Evolutionary conservation across 1,284 basidiomycete genomes (phyloP), one percentile per base, ranked within the genome.

Genomic region (Cutaneotrichosporon sp.): DNA sequence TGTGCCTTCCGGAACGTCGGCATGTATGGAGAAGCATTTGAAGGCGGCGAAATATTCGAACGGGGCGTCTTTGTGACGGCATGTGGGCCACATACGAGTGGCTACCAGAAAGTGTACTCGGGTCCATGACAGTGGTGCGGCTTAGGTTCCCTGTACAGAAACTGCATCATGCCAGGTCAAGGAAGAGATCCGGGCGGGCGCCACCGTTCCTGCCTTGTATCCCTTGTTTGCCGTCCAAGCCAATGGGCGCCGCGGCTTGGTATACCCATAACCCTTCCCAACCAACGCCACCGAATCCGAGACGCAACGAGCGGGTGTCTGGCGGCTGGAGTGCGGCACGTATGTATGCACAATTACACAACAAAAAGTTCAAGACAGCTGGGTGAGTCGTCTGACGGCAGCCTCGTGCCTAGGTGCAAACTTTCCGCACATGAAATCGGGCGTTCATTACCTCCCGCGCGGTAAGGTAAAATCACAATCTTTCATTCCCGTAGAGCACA

Each of bases 391-490:
- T 42, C 14, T 18, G 2, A 36, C 5, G 34, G 34, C 34, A 36
- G 34, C 34, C 34, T 42, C 14, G 42, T 18, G 42, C 42, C 7
- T 46, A n/a, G 16, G 42, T 9, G 42, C 42, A 46, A n/a, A 46
- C 42, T 46, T 46, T 46, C 42, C 42, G 42, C 42, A n/a, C 42
- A 46, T n/a, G 1, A 18, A 46, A n/a, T 46, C 11, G 42, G 42
- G 42, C 42, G 42, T 46, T 46, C 42, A 46, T 46, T 46, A 46
- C 18, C 42, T 46, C 42, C 42, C 42, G 42, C 42, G 42, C 42
- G 42, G 42, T 18, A 46, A 46, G 16, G 42, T 36, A 36, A 36
- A 36, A 36, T 36, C 34, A 36, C 34, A 36, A 1, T 3, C 2
- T 36, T 36, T 8, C 42, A 46, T n/a, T 16, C 42, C 42, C 42